Conservation (phyloP, 2,329 filamentous ascomycete species). For the Cladosporium oxysporum region DNA sequence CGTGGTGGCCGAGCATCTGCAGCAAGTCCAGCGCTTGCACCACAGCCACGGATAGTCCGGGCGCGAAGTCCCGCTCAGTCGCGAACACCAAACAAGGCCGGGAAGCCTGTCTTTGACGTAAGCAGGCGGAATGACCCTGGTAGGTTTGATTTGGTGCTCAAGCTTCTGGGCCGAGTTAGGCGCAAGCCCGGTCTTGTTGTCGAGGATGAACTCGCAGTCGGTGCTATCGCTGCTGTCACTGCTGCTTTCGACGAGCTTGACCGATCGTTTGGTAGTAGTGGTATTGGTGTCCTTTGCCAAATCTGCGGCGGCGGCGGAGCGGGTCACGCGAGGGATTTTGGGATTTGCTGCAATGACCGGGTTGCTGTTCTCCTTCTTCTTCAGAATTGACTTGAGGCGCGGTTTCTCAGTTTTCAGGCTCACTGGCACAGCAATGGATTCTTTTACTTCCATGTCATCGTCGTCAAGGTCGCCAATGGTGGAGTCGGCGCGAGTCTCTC, state of each 20-base stretch:
- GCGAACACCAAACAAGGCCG: slow-evolving; percentile 8
- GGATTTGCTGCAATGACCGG: neutral
- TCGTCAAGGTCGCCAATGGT: neutral
- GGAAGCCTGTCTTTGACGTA: neutral
- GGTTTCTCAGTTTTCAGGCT: slow-evolving; percentile 6
- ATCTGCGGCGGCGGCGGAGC: neutral
- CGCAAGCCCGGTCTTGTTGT: slow-evolving; percentile 27
- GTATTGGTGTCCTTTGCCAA: neutral
- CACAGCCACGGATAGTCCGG: slow-evolving; percentile 26
- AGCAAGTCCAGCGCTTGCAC: slow-evolving; percentile 35
- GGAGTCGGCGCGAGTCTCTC: slow-evolving; percentile 24
- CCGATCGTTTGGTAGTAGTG: neutral
- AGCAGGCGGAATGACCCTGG: slow-evolving; percentile 5
- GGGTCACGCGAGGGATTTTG: slow-evolving; percentile 4
- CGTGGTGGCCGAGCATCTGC: slow-evolving; percentile 28
- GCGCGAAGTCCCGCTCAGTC: slow-evolving; percentile 16
- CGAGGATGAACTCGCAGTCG: slow-evolving; percentile 34
- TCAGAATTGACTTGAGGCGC: neutral
- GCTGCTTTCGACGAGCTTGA: neutral
- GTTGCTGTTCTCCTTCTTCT: neutral
- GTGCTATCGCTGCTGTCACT: neutral
- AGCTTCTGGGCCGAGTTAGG: neutral
- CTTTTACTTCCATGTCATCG: neutral
- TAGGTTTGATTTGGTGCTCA: neutral
- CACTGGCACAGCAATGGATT: neutral